These are phyloP conservation scores for Fusarium buharicum DNA, from an alignment of 2,329 filamentous ascomycete species.

Conservation along the genomic window DNA sequence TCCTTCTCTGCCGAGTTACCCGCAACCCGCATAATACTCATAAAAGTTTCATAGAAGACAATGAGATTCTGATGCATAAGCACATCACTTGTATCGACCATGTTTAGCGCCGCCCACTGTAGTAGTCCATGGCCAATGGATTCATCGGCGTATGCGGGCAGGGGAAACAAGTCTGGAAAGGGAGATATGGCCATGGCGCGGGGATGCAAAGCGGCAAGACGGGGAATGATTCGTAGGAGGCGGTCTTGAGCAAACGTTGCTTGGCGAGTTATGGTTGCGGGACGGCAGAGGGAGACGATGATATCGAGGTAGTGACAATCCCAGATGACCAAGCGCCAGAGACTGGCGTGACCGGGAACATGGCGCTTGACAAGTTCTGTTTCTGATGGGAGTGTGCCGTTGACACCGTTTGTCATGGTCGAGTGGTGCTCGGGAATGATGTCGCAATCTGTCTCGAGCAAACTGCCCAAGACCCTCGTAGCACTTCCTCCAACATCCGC, in stretches of 20 bases:
- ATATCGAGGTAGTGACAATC: constrained; percentile 57
- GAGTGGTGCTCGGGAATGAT: constrained; percentile 44
- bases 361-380: constrained; percentile 53
- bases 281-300: constrained; percentile 53
- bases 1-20: constrained; percentile 51
- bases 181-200: constrained; percentile 52
- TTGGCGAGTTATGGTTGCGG: constrained; percentile 51
- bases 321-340: constrained; percentile 66
- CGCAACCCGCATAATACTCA: constrained; percentile 59
- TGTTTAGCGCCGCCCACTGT: constrained; percentile 61
- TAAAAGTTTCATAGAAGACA: constrained; percentile 64
- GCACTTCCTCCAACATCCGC: constrained; percentile 67
- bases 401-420: constrained; percentile 23
- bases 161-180: constrained; percentile 42
- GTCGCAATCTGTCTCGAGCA: constrained; percentile 67
- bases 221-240: constrained; percentile 62
- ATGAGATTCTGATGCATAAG: constrained; percentile 63
- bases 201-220: constrained; percentile 61
- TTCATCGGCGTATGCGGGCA: constrained; percentile 28
- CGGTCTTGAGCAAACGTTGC: constrained; percentile 64
- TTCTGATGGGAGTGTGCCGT: constrained; percentile 45
- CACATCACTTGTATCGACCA: constrained; percentile 61
- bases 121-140: constrained; percentile 55
- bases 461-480: constrained; percentile 60
- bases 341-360: constrained; percentile 59